Base-by-base conservation (phyloP, 75 land plant species). In the Selaginella tamariscina region DNA sequence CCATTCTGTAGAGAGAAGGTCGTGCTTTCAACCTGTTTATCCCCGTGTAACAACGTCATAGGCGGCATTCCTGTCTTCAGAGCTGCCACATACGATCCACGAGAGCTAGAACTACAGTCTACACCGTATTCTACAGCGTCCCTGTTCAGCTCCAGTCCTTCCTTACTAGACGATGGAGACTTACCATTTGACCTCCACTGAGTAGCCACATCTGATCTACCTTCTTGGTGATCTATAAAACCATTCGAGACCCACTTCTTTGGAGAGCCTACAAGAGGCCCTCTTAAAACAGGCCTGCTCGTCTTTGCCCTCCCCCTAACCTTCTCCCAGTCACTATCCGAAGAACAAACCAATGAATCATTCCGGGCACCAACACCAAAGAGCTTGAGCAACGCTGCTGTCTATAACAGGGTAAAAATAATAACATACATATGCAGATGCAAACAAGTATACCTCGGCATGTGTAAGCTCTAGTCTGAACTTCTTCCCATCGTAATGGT, bases 401-500 rank as follows among this genome's bases (percentile, higher is more conserved):
- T 72, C 79, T 77, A 71, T 44, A 31, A 49, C 55, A 65, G 30
- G 31, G n/a, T 31, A 65, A 23, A 15, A 68, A 8, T 8, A 33
- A 22, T 31, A 59, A 70, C 15, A 30, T 1, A 27, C 13, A 70
- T 27, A 30, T 21, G 1, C 31, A 15, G 15, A 49, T 22, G 5
- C 55, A 55, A 55, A 18, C 21, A 1, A 22, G 56, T 54, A 56
- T 77, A 77, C 79, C 75, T 77, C 77, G 59, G 65, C 2, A 24
- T 32, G 55, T 1, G 75, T 56, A 20, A 77, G 75, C 69, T 77
- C 75, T 28, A 77, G 57, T 31, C 71, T 72, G 66, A 77, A 77
- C 32, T 73, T 77, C 21, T 62, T 68, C 11, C 71, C 71, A 54
- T 77, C 71, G 28, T 68, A 75, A 68, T 77, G 65, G 57, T 64